phyloP scores from a whole-genome alignment of 768 basidiomycete species.

The Boletus rubroflammeus region DNA sequence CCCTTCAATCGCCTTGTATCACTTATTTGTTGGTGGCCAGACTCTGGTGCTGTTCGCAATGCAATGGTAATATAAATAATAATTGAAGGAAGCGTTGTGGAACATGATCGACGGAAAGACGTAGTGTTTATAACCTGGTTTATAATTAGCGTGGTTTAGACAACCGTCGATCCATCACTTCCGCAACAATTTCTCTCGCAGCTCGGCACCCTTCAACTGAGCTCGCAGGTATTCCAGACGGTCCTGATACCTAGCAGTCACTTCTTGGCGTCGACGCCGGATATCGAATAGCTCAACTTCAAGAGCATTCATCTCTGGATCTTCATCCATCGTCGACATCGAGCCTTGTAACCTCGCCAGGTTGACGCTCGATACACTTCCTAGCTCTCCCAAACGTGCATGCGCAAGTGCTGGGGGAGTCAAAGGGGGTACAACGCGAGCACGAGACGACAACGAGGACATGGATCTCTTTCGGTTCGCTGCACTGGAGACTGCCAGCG shows the following conservation, averaged over 20 bases:
- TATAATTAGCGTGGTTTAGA: neutral
- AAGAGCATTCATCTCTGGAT: constrained; percentile 34
- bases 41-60: neutral
- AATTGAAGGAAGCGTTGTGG: constrained; percentile 16
- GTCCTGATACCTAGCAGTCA: constrained; percentile 66
- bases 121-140: neutral
- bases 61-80: constrained; percentile 6
- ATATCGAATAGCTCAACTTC: constrained; percentile 69
- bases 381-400: constrained; percentile 30
- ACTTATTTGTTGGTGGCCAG: neutral
- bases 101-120: constrained; percentile 10
- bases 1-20: neutral
- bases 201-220: constrained; percentile 76
- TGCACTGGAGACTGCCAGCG: constrained; percentile 26
- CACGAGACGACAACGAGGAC: constrained; percentile 56
- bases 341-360: constrained; percentile 41
- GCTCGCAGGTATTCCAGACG: constrained; percentile 79
- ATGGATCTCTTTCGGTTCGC: constrained; percentile 55
- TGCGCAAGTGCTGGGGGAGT: constrained; percentile 30
- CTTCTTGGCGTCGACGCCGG: constrained; percentile 64
- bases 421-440: constrained; percentile 35
- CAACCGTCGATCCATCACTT: constrained; percentile 37
- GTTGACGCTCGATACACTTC: constrained; percentile 47
- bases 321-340: constrained; percentile 30
- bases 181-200: constrained; percentile 76